Evolutionary conservation across 1,139 yeast species (phyloP).

Genomic region (Entelexis sorbosivorans): DNA sequence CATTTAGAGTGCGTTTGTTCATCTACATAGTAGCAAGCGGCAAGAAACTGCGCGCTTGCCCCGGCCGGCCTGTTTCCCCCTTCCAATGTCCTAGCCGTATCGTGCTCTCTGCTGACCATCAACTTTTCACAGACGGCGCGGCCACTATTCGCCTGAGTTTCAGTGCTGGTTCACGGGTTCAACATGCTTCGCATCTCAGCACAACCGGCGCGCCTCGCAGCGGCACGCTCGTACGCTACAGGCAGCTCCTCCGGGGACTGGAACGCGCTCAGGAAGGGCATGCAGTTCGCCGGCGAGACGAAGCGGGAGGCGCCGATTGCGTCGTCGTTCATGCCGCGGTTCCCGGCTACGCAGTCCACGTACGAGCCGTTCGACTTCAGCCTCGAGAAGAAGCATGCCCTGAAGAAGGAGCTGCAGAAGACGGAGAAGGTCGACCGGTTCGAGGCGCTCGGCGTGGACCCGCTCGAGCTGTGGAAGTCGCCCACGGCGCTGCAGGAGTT

Average conservation of each 20-base stretch:
- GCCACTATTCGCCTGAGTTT: background rate
- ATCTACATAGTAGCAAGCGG: no score
- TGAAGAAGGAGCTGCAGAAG: conserved; percentile 5
- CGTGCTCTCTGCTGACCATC: background rate
- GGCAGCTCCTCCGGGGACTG: conserved; percentile 5
- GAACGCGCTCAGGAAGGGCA: conserved; percentile 8
- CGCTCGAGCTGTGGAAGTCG: conserved; percentile 31
- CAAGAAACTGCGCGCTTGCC: no score
- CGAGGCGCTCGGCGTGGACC: conserved; percentile 25
- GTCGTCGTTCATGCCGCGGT: conserved; percentile 15
- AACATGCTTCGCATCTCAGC: background rate
- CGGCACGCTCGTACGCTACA: background rate
- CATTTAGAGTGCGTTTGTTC: no score
- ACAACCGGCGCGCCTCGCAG: background rate
- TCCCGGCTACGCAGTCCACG: conserved; percentile 11
- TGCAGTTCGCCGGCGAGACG: conserved; percentile 7
- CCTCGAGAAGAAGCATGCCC: conserved; percentile 12
- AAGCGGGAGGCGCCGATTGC: conserved; percentile 10
- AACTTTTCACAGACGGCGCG: background rate
- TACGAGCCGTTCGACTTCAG: conserved; percentile 22
- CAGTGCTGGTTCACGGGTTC: background rate
- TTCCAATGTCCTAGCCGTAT: no score
- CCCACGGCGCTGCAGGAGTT: conserved; percentile 48
- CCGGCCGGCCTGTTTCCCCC: no score
- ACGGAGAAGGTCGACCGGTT: conserved; percentile 23